These are phyloP conservation scores for Nigrospora osmanthi DNA, from an alignment of 2,329 filamentous ascomycete genomes.

Conservation along the genomic window DNA sequence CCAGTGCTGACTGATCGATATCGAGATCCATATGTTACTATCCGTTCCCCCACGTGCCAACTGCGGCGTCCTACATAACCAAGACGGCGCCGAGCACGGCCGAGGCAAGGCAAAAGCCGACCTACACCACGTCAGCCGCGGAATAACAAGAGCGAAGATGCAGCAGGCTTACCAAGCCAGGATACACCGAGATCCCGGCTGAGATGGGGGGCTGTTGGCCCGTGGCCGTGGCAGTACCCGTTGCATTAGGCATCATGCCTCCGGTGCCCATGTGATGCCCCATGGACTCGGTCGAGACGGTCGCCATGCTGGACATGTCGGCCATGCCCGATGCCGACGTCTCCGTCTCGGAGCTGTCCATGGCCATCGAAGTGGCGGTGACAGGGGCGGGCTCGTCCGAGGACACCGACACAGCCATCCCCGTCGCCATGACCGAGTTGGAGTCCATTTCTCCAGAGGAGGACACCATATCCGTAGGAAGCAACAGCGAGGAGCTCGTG, in stretches of 20 bases:
- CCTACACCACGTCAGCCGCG: constrained; percentile 4
- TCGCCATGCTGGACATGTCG: constrained; percentile 1
- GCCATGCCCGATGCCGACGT: neutral
- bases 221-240: constrained; percentile 8
- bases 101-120: constrained; percentile 14
- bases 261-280: neutral
- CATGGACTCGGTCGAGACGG: neutral
- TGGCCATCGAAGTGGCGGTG: neutral
- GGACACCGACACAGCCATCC: neutral
- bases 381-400: neutral
- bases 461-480: neutral
- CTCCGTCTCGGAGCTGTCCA: neutral
- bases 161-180: neutral
- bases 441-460: neutral
- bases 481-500: neutral
- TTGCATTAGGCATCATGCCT: too few relatives aligned
- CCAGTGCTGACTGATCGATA: too few relatives aligned
- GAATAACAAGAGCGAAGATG: too few relatives aligned
- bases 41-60: too few relatives aligned
- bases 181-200: constrained; percentile 16
- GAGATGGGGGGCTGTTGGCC: constrained; percentile 8
- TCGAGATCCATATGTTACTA: too few relatives aligned
- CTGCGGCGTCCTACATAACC: too few relatives aligned
- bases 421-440: neutral
- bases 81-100: neutral